Conservation (phyloP, 1,284 basidiomycete species). For the Ganoderma lucidum region DNA sequence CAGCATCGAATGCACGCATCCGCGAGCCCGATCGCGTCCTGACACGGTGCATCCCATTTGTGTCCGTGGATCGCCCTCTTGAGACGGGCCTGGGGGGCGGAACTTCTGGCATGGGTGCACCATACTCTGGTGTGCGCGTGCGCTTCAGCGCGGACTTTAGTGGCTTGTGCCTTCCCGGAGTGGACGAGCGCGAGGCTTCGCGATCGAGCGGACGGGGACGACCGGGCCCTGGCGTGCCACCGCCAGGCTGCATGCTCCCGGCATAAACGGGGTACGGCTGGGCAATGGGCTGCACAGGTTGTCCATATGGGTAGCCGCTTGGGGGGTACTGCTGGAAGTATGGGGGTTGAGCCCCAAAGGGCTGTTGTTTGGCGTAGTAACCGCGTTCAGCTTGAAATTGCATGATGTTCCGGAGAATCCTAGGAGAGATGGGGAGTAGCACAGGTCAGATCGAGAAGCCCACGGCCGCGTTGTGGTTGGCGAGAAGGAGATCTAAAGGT, state of each 20-base stretch:
- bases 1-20: conserved; percentile 38
- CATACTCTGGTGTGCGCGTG: conserved; percentile 34
- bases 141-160: conserved; percentile 72
- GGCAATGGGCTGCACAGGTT: conserved; percentile 24
- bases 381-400: conserved; percentile 35
- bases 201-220: conserved; percentile 32
- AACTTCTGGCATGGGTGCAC: conserved; percentile 4
- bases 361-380: conserved; percentile 33
- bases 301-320: conserved; percentile 30
- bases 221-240: conserved; percentile 27
- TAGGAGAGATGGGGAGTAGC: neutral
- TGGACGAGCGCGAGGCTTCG: conserved; percentile 33
- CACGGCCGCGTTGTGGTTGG: conserved; percentile 3
- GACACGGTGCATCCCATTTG: conserved; percentile 31
- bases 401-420: conserved; percentile 29
- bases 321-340: conserved; percentile 33
- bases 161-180: conserved; percentile 36
- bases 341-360: conserved; percentile 26
- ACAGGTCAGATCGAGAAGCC: neutral
- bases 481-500: conserved; percentile 5
- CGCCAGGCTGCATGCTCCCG: conserved; percentile 19
- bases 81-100: conserved; percentile 24
- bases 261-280: conserved; percentile 33
- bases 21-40: conserved; percentile 40
- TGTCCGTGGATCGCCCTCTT: conserved; percentile 29